Conservation (phyloP, 306 rosid genomes). For the Vigna trinervia region DNA sequence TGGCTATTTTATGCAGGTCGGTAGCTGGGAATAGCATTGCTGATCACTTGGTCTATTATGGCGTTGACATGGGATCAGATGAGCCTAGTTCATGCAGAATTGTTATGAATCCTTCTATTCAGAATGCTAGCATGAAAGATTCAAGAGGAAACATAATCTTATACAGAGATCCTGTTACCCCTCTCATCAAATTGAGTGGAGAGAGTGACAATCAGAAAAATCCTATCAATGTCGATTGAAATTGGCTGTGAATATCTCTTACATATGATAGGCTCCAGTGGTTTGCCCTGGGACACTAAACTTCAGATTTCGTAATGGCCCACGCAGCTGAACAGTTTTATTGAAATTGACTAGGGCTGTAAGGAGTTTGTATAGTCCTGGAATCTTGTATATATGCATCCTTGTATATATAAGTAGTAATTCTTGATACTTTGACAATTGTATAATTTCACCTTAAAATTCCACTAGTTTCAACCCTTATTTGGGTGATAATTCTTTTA, state of each 20-base stretch:
- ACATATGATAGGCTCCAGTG: slow-evolving; percentile 32
- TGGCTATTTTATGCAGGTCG: slow-evolving; percentile 67
- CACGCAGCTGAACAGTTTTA: slow-evolving; percentile 37
- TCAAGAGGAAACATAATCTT: slow-evolving; percentile 63
- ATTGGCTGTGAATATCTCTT: slow-evolving; percentile 20
- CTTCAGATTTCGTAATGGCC: slow-evolving; percentile 31
- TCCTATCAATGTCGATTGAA: slow-evolving; percentile 40
- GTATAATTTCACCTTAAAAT: slow-evolving; percentile 35
- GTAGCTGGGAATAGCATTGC: slow-evolving; percentile 82
- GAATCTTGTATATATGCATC: slow-evolving; percentile 45
- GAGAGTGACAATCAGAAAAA: slow-evolving; percentile 46
- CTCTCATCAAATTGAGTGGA: slow-evolving; percentile 55
- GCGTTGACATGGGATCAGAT: slow-evolving; percentile 61
- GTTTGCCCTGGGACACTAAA: slow-evolving; percentile 3
- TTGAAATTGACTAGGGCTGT: slow-evolving; percentile 37
- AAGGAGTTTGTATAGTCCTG: slow-evolving; percentile 44
- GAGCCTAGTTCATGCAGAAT: slow-evolving; percentile 69
- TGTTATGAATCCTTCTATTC: slow-evolving; percentile 62
- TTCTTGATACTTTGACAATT: slow-evolving; percentile 17
- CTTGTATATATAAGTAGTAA: slow-evolving; percentile 41
- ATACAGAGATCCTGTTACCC: slow-evolving; percentile 65
- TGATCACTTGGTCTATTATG: slow-evolving; percentile 80
- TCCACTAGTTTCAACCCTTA: slow-evolving; percentile 3
- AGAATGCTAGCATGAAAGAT: slow-evolving; percentile 54
- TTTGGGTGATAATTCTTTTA: slow-evolving; percentile 1